Conservation (phyloP, 1,139 yeast genomes). For the Debaryomyces sp. region DNA sequence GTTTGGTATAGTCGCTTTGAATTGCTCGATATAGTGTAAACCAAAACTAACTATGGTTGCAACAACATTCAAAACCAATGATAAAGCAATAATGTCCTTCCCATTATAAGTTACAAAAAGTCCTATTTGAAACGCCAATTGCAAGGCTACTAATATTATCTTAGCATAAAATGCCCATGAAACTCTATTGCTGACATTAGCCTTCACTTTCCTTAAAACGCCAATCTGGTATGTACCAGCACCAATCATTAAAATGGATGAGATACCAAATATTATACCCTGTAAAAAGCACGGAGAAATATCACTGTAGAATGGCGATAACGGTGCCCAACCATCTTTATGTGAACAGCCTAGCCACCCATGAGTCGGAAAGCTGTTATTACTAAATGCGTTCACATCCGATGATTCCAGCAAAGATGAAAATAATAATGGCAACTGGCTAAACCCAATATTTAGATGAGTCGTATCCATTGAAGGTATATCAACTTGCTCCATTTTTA, state of each 20-base stretch:
- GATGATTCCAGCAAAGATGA: constrained; percentile 1
- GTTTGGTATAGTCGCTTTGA: constrained; percentile 63
- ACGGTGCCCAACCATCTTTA: constrained; percentile 76
- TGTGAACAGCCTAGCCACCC: constrained; percentile 19
- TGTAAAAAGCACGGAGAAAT: constrained; percentile 83
- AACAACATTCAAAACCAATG: constrained; percentile 39
- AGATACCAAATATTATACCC: constrained; percentile 59
- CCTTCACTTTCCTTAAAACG: constrained; percentile 33
- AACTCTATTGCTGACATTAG: constrained; percentile 35
- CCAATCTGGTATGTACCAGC: constrained; percentile 54
- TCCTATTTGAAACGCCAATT: constrained; percentile 36
- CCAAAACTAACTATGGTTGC: constrained; percentile 54
- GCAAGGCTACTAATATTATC: constrained; percentile 42
- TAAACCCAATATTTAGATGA: constrained; percentile 4
- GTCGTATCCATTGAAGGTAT: constrained; percentile 4
- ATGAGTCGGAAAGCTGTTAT: not conserved
- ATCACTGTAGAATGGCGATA: constrained; percentile 60
- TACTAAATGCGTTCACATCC: not conserved
- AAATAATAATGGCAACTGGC: constrained; percentile 3
- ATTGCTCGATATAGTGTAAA: constrained; percentile 74
- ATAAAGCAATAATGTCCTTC: constrained; percentile 47
- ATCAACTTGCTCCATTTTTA: constrained; percentile 5
- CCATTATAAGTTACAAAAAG: constrained; percentile 24
- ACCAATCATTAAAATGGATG: constrained; percentile 55
- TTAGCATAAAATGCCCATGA: constrained; percentile 47